Evolutionary conservation across 2,329 filamentous ascomycete genomes (phyloP).

Genomic region (Alternaria longipes): DNA sequence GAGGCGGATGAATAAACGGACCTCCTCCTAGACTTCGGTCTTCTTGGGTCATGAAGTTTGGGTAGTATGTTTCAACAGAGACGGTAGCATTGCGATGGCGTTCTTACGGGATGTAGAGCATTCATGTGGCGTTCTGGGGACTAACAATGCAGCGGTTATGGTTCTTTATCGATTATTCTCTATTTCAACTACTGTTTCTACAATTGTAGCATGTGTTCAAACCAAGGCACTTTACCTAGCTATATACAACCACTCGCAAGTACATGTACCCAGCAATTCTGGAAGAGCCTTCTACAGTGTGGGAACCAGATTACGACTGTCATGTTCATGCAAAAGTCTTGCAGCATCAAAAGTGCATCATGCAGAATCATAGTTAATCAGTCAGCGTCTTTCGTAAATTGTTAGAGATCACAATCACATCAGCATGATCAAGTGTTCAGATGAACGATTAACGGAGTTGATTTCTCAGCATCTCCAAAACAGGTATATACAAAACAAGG

Average conservation of each 20-base stretch:
- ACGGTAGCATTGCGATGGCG: not conserved
- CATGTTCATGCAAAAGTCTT: not conserved
- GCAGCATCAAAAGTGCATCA: not conserved
- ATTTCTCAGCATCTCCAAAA: not conserved
- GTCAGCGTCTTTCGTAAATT: not conserved
- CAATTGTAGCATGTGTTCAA: not conserved
- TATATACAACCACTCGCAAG: not conserved
- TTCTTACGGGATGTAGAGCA: not conserved
- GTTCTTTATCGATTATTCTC: not conserved
- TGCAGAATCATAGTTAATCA: not conserved
- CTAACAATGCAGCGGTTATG: not conserved
- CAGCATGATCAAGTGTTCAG: not conserved
- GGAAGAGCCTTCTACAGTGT: not conserved
- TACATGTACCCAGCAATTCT: not conserved
- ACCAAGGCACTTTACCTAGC: not conserved
- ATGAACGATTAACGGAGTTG: not conserved
- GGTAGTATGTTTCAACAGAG: not conserved
- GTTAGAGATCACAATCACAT: not conserved
- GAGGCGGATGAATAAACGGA: conserved; percentile 31
- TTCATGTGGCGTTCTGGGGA: not conserved
- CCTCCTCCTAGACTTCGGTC: not conserved
- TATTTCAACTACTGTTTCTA: not conserved
- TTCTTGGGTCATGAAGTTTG: not conserved
- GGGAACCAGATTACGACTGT: too few relatives aligned
- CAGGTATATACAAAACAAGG: conserved; percentile 6